Percentiles rank a stretch among this genome's conserved stretches.
Conservation (phyloP, 2,329 filamentous ascomycete genomes). For the Diatrype stigma region DNA sequence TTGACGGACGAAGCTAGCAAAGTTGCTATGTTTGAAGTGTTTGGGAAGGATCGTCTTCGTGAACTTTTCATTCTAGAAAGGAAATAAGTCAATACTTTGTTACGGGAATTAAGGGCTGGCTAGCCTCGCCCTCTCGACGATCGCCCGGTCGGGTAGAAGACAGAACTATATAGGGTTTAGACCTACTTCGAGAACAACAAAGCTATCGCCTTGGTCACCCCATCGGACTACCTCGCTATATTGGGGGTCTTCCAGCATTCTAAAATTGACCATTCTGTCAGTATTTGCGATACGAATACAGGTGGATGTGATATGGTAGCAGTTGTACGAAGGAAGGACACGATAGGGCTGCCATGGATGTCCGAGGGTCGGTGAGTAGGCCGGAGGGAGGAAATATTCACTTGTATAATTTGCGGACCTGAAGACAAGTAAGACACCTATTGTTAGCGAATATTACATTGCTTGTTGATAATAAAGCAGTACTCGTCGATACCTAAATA, state of each 20-base stretch:
- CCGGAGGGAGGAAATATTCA: constrained; percentile 44
- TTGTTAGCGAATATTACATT: constrained; percentile 21
- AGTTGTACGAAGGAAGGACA: not conserved
- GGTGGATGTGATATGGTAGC: not conserved
- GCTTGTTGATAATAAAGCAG: not conserved
- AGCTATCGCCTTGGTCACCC: constrained; percentile 92
- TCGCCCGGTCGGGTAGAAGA: constrained; percentile 3
- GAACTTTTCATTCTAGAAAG: constrained; percentile 79
- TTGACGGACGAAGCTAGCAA: constrained; percentile 74
- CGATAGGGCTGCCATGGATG: constrained; percentile 5
- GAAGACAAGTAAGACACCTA: constrained; percentile 10
- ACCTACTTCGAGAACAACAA: constrained; percentile 90
- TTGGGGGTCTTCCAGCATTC: constrained; percentile 93
- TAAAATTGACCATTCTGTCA: constrained; percentile 37
- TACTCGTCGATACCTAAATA: no score
- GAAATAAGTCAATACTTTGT: constrained; percentile 14
- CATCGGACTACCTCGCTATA: constrained; percentile 92
- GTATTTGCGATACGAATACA: constrained; percentile 5
- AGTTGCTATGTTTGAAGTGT: constrained; percentile 83
- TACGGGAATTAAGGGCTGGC: constrained; percentile 2
- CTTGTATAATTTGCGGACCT: constrained; percentile 99
- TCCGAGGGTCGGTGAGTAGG: constrained; percentile 3
- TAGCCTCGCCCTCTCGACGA: no score
- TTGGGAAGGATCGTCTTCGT: constrained; percentile 78
- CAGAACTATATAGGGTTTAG: not conserved